phyloP scores from a whole-genome alignment of 2,329 filamentous ascomycete species.

The Juglanconis juglandina region DNA sequence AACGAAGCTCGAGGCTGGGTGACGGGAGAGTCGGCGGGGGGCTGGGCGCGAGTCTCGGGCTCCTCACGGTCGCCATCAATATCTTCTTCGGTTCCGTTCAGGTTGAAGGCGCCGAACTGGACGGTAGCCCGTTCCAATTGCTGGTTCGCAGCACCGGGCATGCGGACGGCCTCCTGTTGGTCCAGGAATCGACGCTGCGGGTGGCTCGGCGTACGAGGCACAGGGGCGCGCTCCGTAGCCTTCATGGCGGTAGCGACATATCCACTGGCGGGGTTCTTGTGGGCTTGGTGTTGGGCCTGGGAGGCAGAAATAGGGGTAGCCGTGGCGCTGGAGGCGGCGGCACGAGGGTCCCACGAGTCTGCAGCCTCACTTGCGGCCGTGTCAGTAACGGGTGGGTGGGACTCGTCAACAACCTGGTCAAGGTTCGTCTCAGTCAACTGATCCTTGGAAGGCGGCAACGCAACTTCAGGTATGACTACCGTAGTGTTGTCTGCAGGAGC shows the following conservation, averaged over 20 bases:
- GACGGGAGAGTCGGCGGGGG: constrained; percentile 87
- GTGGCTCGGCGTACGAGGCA: constrained; percentile 68
- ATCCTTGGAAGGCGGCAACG: constrained; percentile 69
- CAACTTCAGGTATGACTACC: constrained; percentile 48
- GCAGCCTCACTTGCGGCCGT: constrained; percentile 87
- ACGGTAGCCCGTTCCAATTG: constrained; percentile 90
- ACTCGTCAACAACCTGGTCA: constrained; percentile 81
- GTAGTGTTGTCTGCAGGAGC: constrained; percentile 32
- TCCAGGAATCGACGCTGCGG: constrained; percentile 78
- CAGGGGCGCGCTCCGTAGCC: constrained; percentile 60
- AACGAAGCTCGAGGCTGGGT: constrained; percentile 81
- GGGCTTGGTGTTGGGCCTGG: constrained; percentile 58
- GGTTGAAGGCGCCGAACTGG: constrained; percentile 91
- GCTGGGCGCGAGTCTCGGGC: constrained; percentile 88
- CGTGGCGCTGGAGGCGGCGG: constrained; percentile 54
- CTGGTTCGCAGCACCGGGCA: constrained; percentile 79
- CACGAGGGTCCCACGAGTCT: constrained; percentile 76
- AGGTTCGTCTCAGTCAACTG: constrained; percentile 89
- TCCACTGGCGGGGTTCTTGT: constrained; percentile 64
- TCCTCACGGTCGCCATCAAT: constrained; percentile 94
- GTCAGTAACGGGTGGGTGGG: constrained; percentile 70
- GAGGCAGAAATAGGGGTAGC: constrained; percentile 64
- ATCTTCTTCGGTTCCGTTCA: constrained; percentile 80
- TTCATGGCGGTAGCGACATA: constrained; percentile 81
- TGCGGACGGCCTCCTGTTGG: constrained; percentile 95